Base-by-base conservation (phyloP, 306 rosid genomes). In the Sechiopsis laciniata region DNA sequence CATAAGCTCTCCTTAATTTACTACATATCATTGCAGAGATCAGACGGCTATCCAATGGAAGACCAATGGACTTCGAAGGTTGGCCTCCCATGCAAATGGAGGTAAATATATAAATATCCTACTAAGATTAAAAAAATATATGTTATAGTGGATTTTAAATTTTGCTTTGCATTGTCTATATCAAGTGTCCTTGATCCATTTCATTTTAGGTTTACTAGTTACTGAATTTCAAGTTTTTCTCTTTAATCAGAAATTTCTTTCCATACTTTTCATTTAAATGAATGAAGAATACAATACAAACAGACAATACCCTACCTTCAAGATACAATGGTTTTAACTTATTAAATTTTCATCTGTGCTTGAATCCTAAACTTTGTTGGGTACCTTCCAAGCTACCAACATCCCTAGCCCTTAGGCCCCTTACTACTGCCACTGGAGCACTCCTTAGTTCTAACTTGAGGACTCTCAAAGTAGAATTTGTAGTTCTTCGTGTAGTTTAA, bases 61-160 rank as follows among this genome's bases (percentile, higher is more conserved):
- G 88, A 76, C 83, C 88, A 20, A 88, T 87, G 87, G 92, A 87
- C 80, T 55, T 91, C 77, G 95, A 91, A 72, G 92, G 88, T 71
- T 91, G 95, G 95, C 87, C 89, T 77, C 75, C 81, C 29, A 77
- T 77, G 77, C 88, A 88, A 48, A 69, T 83, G 73, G 92, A 91
- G 95, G 97, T 90, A 80, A 64, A 37, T 71, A 58, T 71, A 50
- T 51, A 42, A 42, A 20, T 66, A 66, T 42, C 26, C 69, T 35
- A 29, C 22, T 14, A 16, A 37, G 22, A 50, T 65, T 24, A 15
- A 65, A 10, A n/a, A 42, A 8, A n/a, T n/a, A 40, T 42, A 10
- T 65, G 24, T n/a, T 7, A 65, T 42, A 16, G 11, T 65, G 9
- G 29, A 46, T 13, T 67, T 10, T 17, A 42, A 19, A 4, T 13